These are phyloP conservation scores for Clavispora vitiphila DNA, from an alignment of 805 yeast species.

Conservation along the genomic window DNA sequence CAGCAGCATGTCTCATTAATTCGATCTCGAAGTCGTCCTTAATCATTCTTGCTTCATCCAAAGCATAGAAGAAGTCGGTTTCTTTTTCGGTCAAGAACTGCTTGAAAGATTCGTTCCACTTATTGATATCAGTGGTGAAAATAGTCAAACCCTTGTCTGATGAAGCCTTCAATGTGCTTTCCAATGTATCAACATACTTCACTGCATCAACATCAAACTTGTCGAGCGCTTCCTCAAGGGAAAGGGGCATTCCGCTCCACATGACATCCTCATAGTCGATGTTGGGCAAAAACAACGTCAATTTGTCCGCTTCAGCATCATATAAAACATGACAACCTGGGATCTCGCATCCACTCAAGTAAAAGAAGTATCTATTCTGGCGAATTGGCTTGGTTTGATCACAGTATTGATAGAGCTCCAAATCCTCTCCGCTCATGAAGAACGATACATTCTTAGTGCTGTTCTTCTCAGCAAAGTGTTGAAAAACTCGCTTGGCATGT, in stretches of 20 bases:
- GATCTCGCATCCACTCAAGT: constrained; percentile 75
- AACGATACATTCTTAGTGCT: constrained; percentile 30
- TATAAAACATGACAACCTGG: constrained; percentile 73
- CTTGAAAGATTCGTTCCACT: constrained; percentile 34
- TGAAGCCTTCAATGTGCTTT: constrained; percentile 25
- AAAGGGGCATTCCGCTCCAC: constrained; percentile 92
- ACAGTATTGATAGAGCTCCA: constrained; percentile 62
- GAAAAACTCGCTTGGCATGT: constrained; percentile 58
- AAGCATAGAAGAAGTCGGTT: constrained; percentile 52
- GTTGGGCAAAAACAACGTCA: constrained; percentile 75
- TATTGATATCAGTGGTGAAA: constrained; percentile 54
- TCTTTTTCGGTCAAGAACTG: constrained; percentile 40
- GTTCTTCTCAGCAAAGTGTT: constrained; percentile 27
- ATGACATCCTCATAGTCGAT: constrained; percentile 84
- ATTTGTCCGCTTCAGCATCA: constrained; percentile 45
- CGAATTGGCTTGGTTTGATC: constrained; percentile 77
- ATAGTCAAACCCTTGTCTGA: constrained; percentile 22
- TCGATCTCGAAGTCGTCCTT: constrained; percentile 81
- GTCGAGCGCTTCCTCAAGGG: constrained; percentile 55
- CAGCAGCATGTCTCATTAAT: constrained; percentile 73
- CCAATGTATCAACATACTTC: constrained; percentile 51
- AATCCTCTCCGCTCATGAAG: constrained; percentile 57
- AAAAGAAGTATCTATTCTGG: constrained; percentile 88
- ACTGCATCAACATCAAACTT: constrained; percentile 83
- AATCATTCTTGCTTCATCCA: constrained; percentile 82